Evolutionary conservation across 116 monocot genomes (phyloP).

Genomic region (Trichopus zeylanicus): DNA sequence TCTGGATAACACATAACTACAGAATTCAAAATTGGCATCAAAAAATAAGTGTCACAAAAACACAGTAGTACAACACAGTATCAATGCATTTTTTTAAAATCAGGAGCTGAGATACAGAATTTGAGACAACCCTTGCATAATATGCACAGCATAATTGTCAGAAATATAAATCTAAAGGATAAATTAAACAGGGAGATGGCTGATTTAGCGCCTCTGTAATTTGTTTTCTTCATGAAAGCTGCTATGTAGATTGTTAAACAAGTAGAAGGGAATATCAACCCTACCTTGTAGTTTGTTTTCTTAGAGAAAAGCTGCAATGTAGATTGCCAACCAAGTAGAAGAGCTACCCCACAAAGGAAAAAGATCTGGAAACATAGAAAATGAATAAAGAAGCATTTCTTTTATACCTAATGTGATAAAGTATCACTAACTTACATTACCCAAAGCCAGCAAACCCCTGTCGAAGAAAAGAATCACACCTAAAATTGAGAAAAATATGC

Average conservation of each 20-base stretch:
- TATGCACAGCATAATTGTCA: not conserved
- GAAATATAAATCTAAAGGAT: not conserved
- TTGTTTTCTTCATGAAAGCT: no score
- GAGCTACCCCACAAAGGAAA: slow-evolving; percentile 54
- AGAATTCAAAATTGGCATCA: no score
- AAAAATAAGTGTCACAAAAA: no score
- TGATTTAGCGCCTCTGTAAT: no score
- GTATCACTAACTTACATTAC: slow-evolving; percentile 64
- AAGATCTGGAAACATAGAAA: slow-evolving; percentile 45
- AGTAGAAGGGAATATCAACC: not conserved
- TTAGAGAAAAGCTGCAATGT: slow-evolving; percentile 57
- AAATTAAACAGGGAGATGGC: not conserved
- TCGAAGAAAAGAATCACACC: slow-evolving; percentile 81
- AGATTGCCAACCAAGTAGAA: slow-evolving; percentile 76
- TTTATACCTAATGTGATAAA: not conserved
- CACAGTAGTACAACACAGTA: no score
- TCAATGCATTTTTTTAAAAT: no score
- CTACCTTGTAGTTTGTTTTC: slow-evolving; percentile 66
- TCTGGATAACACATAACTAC: no score
- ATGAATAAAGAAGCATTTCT: not conserved
- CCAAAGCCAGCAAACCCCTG: slow-evolving; percentile 75
- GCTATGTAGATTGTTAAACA: no score
- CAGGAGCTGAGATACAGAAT: no score
- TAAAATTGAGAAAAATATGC: slow-evolving; percentile 65
- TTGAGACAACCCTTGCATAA: not conserved